Percentiles rank a stretch among this genome's conserved stretches.
Evolutionary conservation across 2,329 filamentous ascomycete species (phyloP).

Genomic region (Scedosporium apiospermum): DNA sequence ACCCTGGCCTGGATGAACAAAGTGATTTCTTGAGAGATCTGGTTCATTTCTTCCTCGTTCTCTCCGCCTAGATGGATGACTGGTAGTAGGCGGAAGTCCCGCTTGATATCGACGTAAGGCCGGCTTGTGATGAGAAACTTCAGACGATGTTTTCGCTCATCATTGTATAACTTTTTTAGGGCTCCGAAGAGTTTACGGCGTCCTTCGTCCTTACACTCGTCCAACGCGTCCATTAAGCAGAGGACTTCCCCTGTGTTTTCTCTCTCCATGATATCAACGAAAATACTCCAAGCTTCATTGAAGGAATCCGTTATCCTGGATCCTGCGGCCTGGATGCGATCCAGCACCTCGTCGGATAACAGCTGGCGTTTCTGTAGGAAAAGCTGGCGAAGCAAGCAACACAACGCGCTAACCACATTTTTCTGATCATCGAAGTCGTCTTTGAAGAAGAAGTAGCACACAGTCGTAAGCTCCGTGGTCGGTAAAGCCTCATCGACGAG

Average conservation of each 20-base stretch:
- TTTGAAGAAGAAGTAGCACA: slow-evolving; percentile 36
- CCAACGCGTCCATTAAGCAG: slow-evolving; percentile 29
- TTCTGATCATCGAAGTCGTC: slow-evolving; percentile 11
- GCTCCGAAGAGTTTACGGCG: too few species aligned
- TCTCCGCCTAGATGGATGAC: slow-evolving; percentile 13
- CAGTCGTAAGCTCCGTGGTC: slow-evolving; percentile 10
- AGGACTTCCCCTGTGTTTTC: slow-evolving; percentile 15
- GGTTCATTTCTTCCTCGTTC: slow-evolving; percentile 7
- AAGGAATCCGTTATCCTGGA: slow-evolving; percentile 14
- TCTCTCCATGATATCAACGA: slow-evolving; percentile 12
- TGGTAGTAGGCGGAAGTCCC: slow-evolving; percentile 11
- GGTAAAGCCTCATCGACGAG: slow-evolving; percentile 21
- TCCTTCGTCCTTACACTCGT: slow-evolving; percentile 23
- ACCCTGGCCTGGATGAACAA: slow-evolving; percentile 11
- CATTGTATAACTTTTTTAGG: neutral
- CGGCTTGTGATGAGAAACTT: slow-evolving; percentile 27
- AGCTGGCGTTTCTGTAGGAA: slow-evolving; percentile 16
- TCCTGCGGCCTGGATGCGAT: slow-evolving; percentile 9
- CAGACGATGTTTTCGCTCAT: slow-evolving; percentile 10
- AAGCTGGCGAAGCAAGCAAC: slow-evolving; percentile 27
- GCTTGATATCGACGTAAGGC: slow-evolving; percentile 16
- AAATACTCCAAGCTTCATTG: slow-evolving; percentile 19
- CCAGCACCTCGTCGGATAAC: slow-evolving; percentile 12
- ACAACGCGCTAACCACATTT: slow-evolving; percentile 18
- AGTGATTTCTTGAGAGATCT: slow-evolving; percentile 14